These are phyloP conservation scores for Tympanopsis confertula DNA, from an alignment of 2,329 filamentous ascomycete species.

Conservation along the genomic window DNA sequence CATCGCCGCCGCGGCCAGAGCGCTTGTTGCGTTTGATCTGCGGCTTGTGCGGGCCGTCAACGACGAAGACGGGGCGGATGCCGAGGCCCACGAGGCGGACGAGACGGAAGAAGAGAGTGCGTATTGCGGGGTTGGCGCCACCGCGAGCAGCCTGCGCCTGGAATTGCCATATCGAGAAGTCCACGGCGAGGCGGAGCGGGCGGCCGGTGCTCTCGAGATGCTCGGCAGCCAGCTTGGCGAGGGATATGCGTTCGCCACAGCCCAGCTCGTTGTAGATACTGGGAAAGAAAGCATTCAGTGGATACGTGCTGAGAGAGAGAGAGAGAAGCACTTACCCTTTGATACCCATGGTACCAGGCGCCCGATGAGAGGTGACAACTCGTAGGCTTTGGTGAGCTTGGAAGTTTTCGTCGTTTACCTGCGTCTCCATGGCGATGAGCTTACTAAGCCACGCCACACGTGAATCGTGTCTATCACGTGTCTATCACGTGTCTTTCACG, in stretches of 20 bases:
- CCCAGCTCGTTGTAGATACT: conserved; percentile 90
- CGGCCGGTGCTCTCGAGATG: conserved; percentile 59
- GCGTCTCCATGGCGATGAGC: conserved; percentile 8
- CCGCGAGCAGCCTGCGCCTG: conserved; percentile 76
- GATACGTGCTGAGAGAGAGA: conserved; percentile 2
- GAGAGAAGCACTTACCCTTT: conserved; percentile 35
- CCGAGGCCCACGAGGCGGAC: conserved; percentile 63
- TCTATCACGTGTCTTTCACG: no score
- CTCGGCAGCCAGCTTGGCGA: conserved; percentile 71
- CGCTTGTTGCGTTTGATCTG: conserved; percentile 79
- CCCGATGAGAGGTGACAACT: conserved; percentile 1
- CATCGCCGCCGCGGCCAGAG: conserved; percentile 50
- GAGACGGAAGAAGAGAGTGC: conserved; percentile 87
- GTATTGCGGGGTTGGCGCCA: conserved; percentile 79
- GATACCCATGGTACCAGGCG: conserved; percentile 43
- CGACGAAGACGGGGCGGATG: conserved; percentile 82
- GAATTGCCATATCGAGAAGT: conserved; percentile 95
- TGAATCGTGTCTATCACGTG: no score
- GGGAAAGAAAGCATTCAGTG: conserved; percentile 7
- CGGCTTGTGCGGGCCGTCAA: conserved; percentile 77
- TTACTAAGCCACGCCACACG: no score
- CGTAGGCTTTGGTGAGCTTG: neutral
- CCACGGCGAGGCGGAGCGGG: conserved; percentile 78
- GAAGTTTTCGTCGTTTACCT: neutral
- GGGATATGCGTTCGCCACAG: conserved; percentile 63